Percentiles rank a stretch among this genome's conserved stretches.
Conservation (phyloP, 1,284 basidiomycete species). For the Xerocomus minutiporus region DNA sequence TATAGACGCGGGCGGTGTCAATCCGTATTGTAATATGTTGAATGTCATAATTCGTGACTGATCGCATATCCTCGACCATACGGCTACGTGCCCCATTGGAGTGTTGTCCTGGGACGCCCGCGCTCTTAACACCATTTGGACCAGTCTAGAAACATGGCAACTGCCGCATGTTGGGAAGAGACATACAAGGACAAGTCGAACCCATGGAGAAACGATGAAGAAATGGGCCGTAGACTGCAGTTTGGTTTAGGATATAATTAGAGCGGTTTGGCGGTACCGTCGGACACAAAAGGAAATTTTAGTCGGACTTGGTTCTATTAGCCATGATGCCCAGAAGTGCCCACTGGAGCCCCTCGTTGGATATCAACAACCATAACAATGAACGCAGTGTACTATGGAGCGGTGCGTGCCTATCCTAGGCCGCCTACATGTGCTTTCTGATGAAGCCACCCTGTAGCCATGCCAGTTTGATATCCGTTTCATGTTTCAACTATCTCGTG, state of each 20-base stretch:
- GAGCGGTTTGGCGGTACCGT: no score
- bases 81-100: constrained; percentile 26
- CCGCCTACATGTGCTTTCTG: not conserved
- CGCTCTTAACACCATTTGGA: constrained; percentile 9
- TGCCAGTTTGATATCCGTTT: constrained; percentile 43
- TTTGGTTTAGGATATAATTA: not conserved
- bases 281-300: no score
- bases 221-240: not conserved
- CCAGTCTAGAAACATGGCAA: not conserved
- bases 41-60: constrained; percentile 23
- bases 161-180: not conserved
- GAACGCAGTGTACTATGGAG: not conserved
- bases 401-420: not conserved
- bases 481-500: not conserved
- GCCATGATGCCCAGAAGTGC: no score
- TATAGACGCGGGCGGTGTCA: constrained; percentile 32
- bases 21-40: constrained; percentile 13
- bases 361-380: no score
- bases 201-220: not conserved
- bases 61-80: constrained; percentile 21
- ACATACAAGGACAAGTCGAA: constrained; percentile 5
- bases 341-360: no score
- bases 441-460: constrained; percentile 29
- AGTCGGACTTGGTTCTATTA: no score
- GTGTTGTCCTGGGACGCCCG: constrained; percentile 6